phyloP scores from a whole-genome alignment of 805 yeast species.

The Zygoascus ofunaensis region DNA sequence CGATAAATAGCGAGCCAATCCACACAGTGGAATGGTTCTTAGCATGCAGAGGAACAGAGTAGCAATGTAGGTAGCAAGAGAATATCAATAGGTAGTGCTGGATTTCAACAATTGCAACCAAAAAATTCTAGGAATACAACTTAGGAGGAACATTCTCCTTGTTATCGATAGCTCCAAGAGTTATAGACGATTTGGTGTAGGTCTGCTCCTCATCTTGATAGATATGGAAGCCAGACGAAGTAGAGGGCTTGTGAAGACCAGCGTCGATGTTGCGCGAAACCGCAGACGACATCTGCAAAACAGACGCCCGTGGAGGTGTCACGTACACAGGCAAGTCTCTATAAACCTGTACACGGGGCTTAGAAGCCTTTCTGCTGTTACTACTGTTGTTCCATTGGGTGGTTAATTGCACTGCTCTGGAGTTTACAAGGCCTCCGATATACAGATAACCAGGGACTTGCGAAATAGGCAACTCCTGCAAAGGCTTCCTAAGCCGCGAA shows the following conservation, averaged over 20 bases:
- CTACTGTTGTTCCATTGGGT: neutral
- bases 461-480: constrained; percentile 1
- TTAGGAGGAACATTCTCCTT: constrained; percentile 7
- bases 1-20: too few relatives aligned
- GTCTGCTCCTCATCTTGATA: neutral
- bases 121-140: neutral
- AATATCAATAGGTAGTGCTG: too few relatives aligned
- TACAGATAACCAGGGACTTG: constrained; percentile 1
- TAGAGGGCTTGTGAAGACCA: neutral
- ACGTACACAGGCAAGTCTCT: constrained; percentile 24
- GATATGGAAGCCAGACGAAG: neutral
- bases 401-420: constrained; percentile 1
- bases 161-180: constrained; percentile 5
- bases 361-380: neutral
- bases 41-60: too few relatives aligned
- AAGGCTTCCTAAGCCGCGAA: neutral
- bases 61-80: too few relatives aligned
- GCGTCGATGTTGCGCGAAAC: neutral
- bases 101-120: too few relatives aligned
- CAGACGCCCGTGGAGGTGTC: constrained; percentile 7
- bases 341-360: neutral
- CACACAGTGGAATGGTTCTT: too few relatives aligned
- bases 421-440: neutral
- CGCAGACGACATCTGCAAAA: neutral
- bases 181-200: neutral